These are phyloP conservation scores for Angomonas ambiguus DNA, from an alignment of 208 protist genomes.

Conservation along the genomic window DNA sequence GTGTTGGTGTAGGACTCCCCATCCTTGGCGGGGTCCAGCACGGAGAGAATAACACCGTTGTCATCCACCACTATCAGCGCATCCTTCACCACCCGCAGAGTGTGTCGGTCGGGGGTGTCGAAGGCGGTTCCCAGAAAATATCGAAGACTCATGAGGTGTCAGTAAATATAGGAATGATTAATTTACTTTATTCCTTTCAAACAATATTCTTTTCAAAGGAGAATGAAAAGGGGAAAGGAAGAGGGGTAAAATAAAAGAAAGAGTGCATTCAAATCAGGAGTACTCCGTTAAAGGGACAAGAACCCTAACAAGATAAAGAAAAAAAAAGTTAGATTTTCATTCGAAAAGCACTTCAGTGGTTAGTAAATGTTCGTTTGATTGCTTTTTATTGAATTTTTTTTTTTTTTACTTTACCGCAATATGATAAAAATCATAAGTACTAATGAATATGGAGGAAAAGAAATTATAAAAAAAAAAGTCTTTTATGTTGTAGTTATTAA, in stretches of 20 bases:
- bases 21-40: conserved; percentile 36
- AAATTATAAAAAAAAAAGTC: not conserved
- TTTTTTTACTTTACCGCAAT: not conserved
- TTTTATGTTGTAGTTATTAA: not conserved
- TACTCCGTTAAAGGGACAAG: too few relatives aligned
- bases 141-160: conserved; percentile 4
- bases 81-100: conserved; percentile 36
- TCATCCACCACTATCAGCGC: conserved; percentile 39
- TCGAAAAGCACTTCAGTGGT: not conserved
- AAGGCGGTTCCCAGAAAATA: conserved; percentile 42
- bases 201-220: too few relatives aligned
- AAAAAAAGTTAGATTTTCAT: conserved; percentile 13
- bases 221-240: too few relatives aligned
- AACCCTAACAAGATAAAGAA: too few relatives aligned
- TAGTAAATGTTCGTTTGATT: not conserved
- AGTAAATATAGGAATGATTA: too few relatives aligned
- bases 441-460: not conserved
- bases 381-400: not conserved
- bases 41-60: conserved; percentile 36
- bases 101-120: conserved; percentile 37
- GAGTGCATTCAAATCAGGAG: too few relatives aligned
- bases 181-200: too few relatives aligned
- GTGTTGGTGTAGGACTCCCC: conserved; percentile 13
- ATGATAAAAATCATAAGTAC: not conserved
- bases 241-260: too few relatives aligned